These are phyloP conservation scores for Boeremia lycopersici DNA, from an alignment of 2,329 filamentous ascomycete genomes.

Conservation along the genomic window DNA sequence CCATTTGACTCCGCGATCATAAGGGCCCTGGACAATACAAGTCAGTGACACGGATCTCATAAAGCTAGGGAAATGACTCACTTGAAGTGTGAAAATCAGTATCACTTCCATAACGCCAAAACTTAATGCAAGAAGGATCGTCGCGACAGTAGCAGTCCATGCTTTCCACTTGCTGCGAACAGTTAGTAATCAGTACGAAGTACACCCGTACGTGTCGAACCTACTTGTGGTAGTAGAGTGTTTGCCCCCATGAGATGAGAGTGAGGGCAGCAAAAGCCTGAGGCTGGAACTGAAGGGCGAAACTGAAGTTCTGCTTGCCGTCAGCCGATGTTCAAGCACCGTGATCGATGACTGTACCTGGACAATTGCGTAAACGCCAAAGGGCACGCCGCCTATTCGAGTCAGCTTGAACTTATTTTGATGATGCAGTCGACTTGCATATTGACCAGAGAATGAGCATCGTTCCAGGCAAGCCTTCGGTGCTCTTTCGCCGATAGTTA, in stretches of 20 bases:
- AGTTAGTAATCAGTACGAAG: slow-evolving; percentile 1
- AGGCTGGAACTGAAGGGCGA: slow-evolving; percentile 61
- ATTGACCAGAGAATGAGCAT: slow-evolving; percentile 71
- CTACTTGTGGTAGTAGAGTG: slow-evolving; percentile 58
- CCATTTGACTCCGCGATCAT: slow-evolving; percentile 59
- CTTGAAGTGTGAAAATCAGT: slow-evolving; percentile 63
- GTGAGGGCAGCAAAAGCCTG: slow-evolving; percentile 59
- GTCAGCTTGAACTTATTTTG: slow-evolving; percentile 7
- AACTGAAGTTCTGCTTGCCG: slow-evolving; percentile 56
- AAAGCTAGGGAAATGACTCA: slow-evolving; percentile 36
- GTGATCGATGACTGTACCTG: slow-evolving; percentile 45
- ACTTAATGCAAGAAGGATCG: slow-evolving; percentile 47
- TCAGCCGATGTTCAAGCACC: neutral
- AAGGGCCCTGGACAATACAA: slow-evolving; percentile 54
- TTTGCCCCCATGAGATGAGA: slow-evolving; percentile 59
- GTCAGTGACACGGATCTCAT: neutral
- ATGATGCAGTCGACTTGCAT: slow-evolving; percentile 44
- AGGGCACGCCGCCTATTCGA: slow-evolving; percentile 50
- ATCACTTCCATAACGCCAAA: slow-evolving; percentile 63
- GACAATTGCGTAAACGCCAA: slow-evolving; percentile 59
- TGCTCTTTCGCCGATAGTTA: slow-evolving; percentile 66
- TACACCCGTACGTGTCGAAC: neutral
- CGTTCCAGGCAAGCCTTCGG: slow-evolving; percentile 63
- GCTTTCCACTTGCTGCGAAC: slow-evolving; percentile 52
- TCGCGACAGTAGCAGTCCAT: slow-evolving; percentile 55